phyloP scores from a whole-genome alignment of 1,284 basidiomycete genomes.

The Moniliella sp. region DNA sequence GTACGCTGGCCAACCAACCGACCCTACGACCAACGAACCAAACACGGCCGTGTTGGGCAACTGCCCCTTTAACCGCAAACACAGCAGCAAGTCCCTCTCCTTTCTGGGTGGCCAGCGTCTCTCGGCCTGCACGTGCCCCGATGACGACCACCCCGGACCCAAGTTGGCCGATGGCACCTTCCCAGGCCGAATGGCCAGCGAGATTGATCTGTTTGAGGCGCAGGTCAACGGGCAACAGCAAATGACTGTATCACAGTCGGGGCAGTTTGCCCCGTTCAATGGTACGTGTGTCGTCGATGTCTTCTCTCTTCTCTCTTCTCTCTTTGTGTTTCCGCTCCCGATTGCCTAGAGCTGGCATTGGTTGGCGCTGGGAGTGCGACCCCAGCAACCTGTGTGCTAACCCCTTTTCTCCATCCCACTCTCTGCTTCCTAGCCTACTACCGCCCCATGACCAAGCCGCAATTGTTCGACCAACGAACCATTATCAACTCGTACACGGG shows the following conservation, averaged over 20 bases:
- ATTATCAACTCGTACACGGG: slow-evolving; percentile 55
- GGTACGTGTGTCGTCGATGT: too few species aligned
- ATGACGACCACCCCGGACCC: slow-evolving; percentile 3
- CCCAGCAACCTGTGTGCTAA: too few species aligned
- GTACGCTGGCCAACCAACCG: slow-evolving; percentile 23
- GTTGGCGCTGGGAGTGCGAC: too few species aligned
- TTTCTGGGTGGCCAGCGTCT: slow-evolving; percentile 39
- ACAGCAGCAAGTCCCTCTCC: slow-evolving; percentile 31
- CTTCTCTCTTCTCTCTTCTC: too few species aligned
- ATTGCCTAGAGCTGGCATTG: slow-evolving; percentile 3
- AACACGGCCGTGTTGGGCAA: too few species aligned
- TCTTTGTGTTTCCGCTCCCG: slow-evolving; percentile 4
- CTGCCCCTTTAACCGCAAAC: slow-evolving; percentile 23
- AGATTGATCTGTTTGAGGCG: slow-evolving; percentile 31
- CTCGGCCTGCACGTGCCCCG: slow-evolving; percentile 44
- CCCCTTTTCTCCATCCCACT: too few species aligned
- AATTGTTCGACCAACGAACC: slow-evolving; percentile 9
- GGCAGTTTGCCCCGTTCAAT: slow-evolving; percentile 7
- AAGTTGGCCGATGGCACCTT: slow-evolving; percentile 45
- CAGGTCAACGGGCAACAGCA: too few species aligned
- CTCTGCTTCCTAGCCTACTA: too few species aligned
- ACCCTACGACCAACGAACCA: too few species aligned
- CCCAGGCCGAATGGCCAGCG: slow-evolving; percentile 39
- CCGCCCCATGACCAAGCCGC: too few species aligned
- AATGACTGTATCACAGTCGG: too few species aligned